Evolutionary conservation across 768 basidiomycete genomes (phyloP).

Genomic region (Mycena crocata): DNA sequence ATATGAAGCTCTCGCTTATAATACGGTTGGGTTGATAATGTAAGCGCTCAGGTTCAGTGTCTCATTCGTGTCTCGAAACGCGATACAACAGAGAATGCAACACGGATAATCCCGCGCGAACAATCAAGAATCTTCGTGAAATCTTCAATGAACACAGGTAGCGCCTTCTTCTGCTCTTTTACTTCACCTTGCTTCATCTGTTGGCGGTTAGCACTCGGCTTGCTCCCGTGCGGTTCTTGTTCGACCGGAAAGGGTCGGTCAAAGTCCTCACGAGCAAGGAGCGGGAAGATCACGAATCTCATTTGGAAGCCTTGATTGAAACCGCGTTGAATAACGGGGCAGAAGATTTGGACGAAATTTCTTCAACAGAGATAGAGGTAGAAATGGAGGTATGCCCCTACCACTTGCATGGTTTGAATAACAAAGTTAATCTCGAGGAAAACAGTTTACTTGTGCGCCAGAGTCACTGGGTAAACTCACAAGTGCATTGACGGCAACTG

Average conservation of each 20-base stretch:
- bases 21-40: conserved; percentile 59
- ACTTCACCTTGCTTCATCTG: neutral
- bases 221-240: conserved; percentile 59
- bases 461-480: conserved; percentile 51
- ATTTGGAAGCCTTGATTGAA: conserved; percentile 44
- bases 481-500: conserved; percentile 44
- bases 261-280: conserved; percentile 47
- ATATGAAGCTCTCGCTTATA: conserved; percentile 58
- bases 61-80: conserved; percentile 33
- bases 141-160: conserved; percentile 50
- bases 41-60: conserved; percentile 35
- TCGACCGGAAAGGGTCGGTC: conserved; percentile 54
- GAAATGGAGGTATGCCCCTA: conserved; percentile 49
- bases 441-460: conserved; percentile 54
- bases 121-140: conserved; percentile 53
- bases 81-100: conserved; percentile 45
- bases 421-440: neutral
- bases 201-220: conserved; percentile 50
- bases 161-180: conserved; percentile 25
- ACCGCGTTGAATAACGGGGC: conserved; percentile 49
- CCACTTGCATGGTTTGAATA: neutral
- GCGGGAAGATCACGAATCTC: conserved; percentile 35
- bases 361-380: conserved; percentile 44
- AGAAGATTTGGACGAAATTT: conserved; percentile 52
- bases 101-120: conserved; percentile 58